These are phyloP conservation scores for Salix brachista DNA, from an alignment of 345 rosid species.

Conservation along the genomic window DNA sequence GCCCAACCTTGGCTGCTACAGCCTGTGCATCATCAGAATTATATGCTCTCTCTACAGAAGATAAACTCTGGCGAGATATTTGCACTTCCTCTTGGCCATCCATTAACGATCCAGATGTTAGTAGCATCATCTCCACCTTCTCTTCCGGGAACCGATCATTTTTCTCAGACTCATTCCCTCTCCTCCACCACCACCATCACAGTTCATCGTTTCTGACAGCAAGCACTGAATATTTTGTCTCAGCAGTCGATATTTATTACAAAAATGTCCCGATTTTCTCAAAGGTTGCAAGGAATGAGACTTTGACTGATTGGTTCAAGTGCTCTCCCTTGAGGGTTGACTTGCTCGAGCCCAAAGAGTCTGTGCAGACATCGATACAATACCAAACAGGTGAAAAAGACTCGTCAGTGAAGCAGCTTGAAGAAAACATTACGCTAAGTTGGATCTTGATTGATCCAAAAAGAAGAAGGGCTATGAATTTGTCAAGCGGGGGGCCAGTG, in stretches of 20 bases:
- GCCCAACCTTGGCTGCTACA: conserved; percentile 52
- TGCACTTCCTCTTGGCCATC: conserved; percentile 69
- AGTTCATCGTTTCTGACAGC: not conserved
- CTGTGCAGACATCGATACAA: conserved; percentile 28
- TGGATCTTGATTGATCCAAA: conserved; percentile 74
- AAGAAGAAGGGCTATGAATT: conserved; percentile 44
- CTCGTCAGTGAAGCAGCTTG: conserved; percentile 45
- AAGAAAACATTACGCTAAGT: conserved; percentile 44
- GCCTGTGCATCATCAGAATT: conserved; percentile 49
- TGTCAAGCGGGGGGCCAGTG: conserved; percentile 57
- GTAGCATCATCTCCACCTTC: conserved; percentile 43
- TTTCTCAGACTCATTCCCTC: conserved; percentile 59
- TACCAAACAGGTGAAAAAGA: conserved; percentile 18
- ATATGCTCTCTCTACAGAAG: conserved; percentile 39
- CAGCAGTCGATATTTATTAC: conserved; percentile 71
- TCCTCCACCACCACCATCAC: conserved; percentile 23
- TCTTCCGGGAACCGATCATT: conserved; percentile 54
- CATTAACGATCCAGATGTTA: conserved; percentile 29
- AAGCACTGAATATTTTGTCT: conserved; percentile 33
- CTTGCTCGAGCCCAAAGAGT: conserved; percentile 49
- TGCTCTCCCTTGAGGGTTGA: conserved; percentile 63
- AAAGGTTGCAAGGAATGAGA: conserved; percentile 41
- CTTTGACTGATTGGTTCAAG: conserved; percentile 47
- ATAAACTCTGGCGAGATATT: conserved; percentile 46
- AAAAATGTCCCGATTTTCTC: conserved; percentile 41